Evolutionary conservation across 345 rosid species (phyloP).

Genomic region (Leavenworthia alabamica): DNA sequence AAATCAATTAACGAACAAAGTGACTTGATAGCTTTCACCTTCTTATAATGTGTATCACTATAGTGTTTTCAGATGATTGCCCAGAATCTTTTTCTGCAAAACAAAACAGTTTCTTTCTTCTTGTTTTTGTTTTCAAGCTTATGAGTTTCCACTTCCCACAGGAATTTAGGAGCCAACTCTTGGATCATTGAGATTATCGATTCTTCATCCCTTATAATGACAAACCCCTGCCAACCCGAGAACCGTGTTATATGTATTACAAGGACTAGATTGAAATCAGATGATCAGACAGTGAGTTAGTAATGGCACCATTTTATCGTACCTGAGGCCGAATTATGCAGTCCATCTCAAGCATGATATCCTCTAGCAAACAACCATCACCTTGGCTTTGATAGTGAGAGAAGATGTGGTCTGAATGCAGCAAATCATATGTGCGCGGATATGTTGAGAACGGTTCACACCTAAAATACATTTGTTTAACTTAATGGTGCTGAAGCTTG

Average conservation of each 20-base stretch:
- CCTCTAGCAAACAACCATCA: constrained; percentile 71
- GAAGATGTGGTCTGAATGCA: constrained; percentile 69
- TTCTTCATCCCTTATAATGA: constrained; percentile 76
- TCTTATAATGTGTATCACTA: too few species aligned
- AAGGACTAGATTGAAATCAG: background rate
- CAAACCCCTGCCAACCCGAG: constrained; percentile 52
- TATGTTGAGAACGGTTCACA: constrained; percentile 96
- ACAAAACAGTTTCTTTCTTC: constrained; percentile 51
- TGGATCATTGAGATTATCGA: constrained; percentile 43
- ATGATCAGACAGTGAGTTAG: background rate
- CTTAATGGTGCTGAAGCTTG: background rate
- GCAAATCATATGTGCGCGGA: constrained; percentile 78
- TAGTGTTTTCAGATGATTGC: constrained; percentile 38
- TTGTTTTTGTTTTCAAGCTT: constrained; percentile 51
- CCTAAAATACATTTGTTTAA: constrained; percentile 31
- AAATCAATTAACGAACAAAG: background rate
- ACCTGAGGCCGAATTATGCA: constrained; percentile 81
- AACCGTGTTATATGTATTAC: background rate
- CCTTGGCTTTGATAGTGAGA: constrained; percentile 45
- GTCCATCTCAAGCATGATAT: constrained; percentile 90
- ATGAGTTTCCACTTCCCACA: constrained; percentile 75
- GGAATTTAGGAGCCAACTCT: constrained; percentile 59
- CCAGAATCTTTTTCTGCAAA: constrained; percentile 88
- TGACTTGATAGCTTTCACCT: background rate
- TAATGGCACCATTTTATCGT: constrained; percentile 5